Conservation (phyloP, 495 filamentous ascomycete species). For the Annulohypoxylon nitens region DNA sequence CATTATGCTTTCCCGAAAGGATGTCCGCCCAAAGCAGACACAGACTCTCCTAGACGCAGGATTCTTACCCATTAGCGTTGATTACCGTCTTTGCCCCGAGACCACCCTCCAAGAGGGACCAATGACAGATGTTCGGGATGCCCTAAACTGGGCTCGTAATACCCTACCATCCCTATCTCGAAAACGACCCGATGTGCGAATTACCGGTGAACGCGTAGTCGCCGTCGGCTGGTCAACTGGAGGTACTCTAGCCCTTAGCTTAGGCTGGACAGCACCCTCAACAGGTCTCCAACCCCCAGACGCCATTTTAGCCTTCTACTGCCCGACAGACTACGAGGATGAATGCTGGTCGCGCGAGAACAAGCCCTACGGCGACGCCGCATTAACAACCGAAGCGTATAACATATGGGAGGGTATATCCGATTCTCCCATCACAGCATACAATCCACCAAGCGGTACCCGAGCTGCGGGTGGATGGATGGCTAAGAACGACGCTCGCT, state of each 20-base stretch:
- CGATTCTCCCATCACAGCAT: slow-evolving; percentile 24
- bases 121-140: slow-evolving; percentile 64
- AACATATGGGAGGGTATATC: slow-evolving; percentile 37
- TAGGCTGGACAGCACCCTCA: slow-evolving; percentile 55
- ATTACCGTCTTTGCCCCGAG: slow-evolving; percentile 71
- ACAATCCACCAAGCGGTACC: slow-evolving; percentile 20
- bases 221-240: slow-evolving; percentile 71
- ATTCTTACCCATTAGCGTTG: slow-evolving; percentile 66
- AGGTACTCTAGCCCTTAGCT: slow-evolving; percentile 65
- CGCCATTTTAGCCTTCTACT: slow-evolving; percentile 68
- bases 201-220: slow-evolving; percentile 59
- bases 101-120: slow-evolving; percentile 61
- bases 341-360: slow-evolving; percentile 31
- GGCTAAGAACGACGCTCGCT: slow-evolving; percentile 48
- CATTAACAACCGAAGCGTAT: slow-evolving; percentile 19
- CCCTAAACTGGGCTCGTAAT: slow-evolving; percentile 59
- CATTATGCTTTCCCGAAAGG: slow-evolving; percentile 61
- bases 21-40: slow-evolving; percentile 60
- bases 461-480: slow-evolving; percentile 27
- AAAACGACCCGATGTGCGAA: slow-evolving; percentile 43
- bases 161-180: slow-evolving; percentile 55
- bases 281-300: slow-evolving; percentile 57
- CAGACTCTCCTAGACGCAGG: slow-evolving; percentile 54
- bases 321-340: slow-evolving; percentile 61
- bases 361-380: slow-evolving; percentile 27